phyloP scores from a whole-genome alignment of 306 rosid species.

The Delonix regia region DNA sequence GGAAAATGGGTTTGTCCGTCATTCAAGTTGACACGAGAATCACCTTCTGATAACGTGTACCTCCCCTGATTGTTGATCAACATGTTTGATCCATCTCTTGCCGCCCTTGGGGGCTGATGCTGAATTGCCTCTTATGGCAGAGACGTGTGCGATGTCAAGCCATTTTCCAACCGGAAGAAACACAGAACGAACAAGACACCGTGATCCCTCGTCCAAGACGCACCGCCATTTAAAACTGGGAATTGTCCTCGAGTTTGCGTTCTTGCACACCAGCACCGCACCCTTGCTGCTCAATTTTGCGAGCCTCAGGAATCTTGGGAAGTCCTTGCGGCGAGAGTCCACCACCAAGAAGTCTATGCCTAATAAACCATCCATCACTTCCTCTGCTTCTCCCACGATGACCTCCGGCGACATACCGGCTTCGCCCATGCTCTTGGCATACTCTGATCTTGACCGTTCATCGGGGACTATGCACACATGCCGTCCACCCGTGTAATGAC shows the following conservation, averaged over 20 bases:
- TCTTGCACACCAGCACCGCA: constrained; percentile 83
- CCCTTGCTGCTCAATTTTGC: constrained; percentile 75
- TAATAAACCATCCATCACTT: constrained; percentile 52
- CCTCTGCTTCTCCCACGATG: constrained; percentile 79
- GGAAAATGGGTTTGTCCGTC: background rate
- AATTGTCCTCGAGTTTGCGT: constrained; percentile 52
- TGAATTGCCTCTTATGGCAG: constrained; percentile 45
- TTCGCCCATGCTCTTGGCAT: constrained; percentile 49
- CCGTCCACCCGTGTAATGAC: constrained; percentile 67
- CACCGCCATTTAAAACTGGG: constrained; percentile 65
- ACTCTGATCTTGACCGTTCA: constrained; percentile 68
- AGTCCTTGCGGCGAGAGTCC: constrained; percentile 64
- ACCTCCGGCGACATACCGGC: constrained; percentile 56
- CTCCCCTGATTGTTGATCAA: constrained; percentile 88
- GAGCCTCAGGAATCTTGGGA: constrained; percentile 52
- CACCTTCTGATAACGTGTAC: constrained; percentile 70
- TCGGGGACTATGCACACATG: constrained; percentile 89
- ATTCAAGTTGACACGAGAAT: background rate
- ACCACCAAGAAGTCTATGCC: constrained; percentile 86
- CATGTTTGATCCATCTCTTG: constrained; percentile 72
- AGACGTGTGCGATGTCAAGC: constrained; percentile 77
- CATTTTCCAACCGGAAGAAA: constrained; percentile 94
- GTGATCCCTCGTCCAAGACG: constrained; percentile 51
- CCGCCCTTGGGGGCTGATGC: constrained; percentile 32
- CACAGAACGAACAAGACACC: constrained; percentile 71